phyloP scores from a whole-genome alignment of 306 rosid genomes.

The Lathyrus aphaca region DNA sequence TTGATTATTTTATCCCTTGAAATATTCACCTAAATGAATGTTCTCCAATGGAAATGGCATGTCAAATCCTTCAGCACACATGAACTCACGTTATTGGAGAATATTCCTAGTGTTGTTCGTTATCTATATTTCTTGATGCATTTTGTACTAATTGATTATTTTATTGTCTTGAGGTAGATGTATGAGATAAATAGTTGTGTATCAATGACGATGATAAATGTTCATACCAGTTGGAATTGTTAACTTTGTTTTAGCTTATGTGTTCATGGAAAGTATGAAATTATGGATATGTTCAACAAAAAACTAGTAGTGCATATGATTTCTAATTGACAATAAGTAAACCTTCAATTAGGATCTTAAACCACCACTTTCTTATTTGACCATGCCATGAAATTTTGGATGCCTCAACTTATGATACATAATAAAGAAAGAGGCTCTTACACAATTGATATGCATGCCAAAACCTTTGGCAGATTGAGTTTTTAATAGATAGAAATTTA shows the following conservation, averaged over 20 bases:
- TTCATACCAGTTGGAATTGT: not conserved
- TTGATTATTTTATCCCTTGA: conserved; percentile 11
- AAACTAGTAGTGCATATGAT: not conserved
- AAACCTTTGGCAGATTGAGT: not conserved
- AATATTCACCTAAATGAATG: conserved; percentile 5
- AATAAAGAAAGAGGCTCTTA: not conserved
- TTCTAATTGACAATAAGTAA: not conserved
- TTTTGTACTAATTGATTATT: conserved; percentile 15
- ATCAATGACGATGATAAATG: conserved; percentile 1
- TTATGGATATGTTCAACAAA: not conserved
- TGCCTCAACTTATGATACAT: not conserved
- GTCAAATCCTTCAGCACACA: conserved; percentile 12
- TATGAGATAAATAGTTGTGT: conserved; percentile 5
- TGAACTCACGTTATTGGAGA: not conserved
- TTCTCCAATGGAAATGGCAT: conserved; percentile 1
- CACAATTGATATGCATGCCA: not conserved
- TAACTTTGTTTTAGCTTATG: not conserved
- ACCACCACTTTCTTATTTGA: not conserved
- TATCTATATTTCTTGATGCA: conserved; percentile 8
- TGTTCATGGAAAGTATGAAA: not conserved
- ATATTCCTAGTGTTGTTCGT: not conserved
- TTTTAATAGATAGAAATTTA: not conserved
- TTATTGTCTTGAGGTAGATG: not conserved
- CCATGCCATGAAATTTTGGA: not conserved
- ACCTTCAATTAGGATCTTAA: not conserved